A percentile compares a stretch with the other conserved stretches of the same genome.
Conservation (phyloP, 2,329 filamentous ascomycete genomes). For the Alternaria metachromatica region DNA sequence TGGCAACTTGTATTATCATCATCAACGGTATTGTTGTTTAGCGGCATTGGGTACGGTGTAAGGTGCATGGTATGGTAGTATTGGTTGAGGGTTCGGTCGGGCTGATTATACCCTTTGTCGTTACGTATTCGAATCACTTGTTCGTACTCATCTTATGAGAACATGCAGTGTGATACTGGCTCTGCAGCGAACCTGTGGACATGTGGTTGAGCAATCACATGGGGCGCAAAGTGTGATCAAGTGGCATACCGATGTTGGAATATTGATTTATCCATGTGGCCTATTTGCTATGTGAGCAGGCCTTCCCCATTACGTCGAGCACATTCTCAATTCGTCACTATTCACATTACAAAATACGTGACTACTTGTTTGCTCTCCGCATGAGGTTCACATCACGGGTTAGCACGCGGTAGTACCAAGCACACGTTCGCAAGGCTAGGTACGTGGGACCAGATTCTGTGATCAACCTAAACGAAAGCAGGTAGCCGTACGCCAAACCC, state of each 20-base stretch:
- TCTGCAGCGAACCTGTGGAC: neutral
- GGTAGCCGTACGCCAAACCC: neutral
- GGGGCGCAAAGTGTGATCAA: neutral
- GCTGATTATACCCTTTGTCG: conserved; percentile 16
- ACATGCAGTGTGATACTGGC: neutral
- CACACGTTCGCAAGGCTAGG: neutral
- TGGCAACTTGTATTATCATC: neutral
- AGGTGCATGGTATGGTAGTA: conserved; percentile 3
- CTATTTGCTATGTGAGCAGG: neutral
- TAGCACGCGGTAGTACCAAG: neutral
- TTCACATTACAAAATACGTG: neutral
- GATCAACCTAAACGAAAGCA: neutral
- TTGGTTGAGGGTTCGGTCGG: neutral
- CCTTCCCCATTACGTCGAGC: rapidly evolving
- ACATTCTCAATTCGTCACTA: neutral
- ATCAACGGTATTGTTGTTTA: conserved; percentile 7
- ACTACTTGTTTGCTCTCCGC: neutral
- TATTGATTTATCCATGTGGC: neutral
- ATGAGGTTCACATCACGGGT: neutral
- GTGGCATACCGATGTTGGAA: neutral
- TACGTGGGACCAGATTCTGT: neutral
- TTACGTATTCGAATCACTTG: neutral
- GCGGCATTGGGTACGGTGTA: conserved; percentile 26
- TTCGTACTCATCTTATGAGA: neutral
- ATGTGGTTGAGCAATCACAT: neutral